Percentiles rank a stretch among this genome's conserved stretches.
Conservation (phyloP, 192 early-diverging fungal genomes). For the Coemansia erecta region DNA sequence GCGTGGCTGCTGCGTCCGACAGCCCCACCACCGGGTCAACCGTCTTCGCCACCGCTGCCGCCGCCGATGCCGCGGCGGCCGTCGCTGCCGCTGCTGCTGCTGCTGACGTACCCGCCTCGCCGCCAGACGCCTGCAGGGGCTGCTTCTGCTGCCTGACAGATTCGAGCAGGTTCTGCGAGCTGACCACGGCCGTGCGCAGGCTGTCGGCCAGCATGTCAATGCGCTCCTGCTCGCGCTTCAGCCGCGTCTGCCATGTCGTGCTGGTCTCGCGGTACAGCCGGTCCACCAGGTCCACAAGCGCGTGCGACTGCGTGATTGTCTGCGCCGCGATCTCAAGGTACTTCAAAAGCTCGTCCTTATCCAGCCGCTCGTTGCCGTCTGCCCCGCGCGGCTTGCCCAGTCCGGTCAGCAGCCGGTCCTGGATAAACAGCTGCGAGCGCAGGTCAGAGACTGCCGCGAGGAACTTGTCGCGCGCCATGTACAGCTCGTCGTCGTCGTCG, state of each 20-base stretch:
- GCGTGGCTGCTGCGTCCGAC: neutral
- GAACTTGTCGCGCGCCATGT: constrained; percentile 51
- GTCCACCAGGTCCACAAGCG: constrained; percentile 23
- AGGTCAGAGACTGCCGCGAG: constrained; percentile 53
- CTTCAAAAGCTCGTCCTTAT: constrained; percentile 20
- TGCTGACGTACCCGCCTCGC: neutral
- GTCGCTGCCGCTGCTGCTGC: constrained; percentile 10
- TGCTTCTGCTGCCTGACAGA: constrained; percentile 20
- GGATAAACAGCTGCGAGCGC: constrained; percentile 60
- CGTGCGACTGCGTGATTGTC: constrained; percentile 29
- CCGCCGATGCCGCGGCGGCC: constrained; percentile 7
- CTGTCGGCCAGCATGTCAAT: constrained; percentile 54
- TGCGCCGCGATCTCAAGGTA: constrained; percentile 33
- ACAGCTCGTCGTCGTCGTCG: constrained; percentile 36
- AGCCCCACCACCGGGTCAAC: neutral
- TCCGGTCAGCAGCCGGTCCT: constrained; percentile 56
- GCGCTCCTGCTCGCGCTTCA: constrained; percentile 50
- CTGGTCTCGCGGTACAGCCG: constrained; percentile 27
- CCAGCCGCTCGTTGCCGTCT: constrained; percentile 14
- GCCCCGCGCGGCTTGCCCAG: constrained; percentile 32
- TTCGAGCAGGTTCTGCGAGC: constrained; percentile 38
- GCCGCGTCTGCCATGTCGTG: constrained; percentile 26
- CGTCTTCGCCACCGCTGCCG: neutral
- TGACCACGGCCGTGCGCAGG: constrained; percentile 46
- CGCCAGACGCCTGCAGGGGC: neutral